phyloP scores from a whole-genome alignment of 345 rosid genomes.

The Cardiospermum halicacabum region DNA sequence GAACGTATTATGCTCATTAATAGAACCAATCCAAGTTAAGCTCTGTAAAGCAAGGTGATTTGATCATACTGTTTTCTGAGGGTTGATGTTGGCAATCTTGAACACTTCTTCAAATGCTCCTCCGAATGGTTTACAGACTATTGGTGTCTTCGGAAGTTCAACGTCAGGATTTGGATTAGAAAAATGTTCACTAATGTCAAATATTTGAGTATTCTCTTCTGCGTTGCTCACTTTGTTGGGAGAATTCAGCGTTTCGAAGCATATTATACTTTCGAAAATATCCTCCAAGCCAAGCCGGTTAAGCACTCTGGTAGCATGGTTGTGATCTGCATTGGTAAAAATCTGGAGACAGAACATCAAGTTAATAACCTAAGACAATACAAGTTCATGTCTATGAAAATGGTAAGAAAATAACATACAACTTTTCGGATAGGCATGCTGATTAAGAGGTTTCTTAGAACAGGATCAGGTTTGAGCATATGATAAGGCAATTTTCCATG shows the following conservation, averaged over 20 bases:
- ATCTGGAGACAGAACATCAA: conserved; percentile 30
- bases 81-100: conserved; percentile 62
- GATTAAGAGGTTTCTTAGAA: conserved; percentile 66
- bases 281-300: conserved; percentile 80
- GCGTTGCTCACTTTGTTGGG: conserved; percentile 21
- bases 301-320: conserved; percentile 68
- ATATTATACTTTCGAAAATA: conserved; percentile 79
- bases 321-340: conserved; percentile 82
- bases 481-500: conserved; percentile 87
- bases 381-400: not conserved
- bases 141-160: conserved; percentile 51
- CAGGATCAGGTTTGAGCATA: conserved; percentile 77
- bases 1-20: not conserved
- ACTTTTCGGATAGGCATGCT: conserved; percentile 83
- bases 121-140: conserved; percentile 88
- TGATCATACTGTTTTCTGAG: conserved; percentile 69
- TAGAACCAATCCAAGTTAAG: not conserved
- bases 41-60: not conserved
- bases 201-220: conserved; percentile 20
- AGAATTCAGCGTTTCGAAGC: conserved; percentile 86
- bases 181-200: conserved; percentile 40
- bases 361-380: not conserved
- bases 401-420: conserved; percentile 39
- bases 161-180: conserved; percentile 25
- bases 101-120: conserved; percentile 68